A percentile compares a stretch with the other conserved stretches of the same genome.
Evolutionary conservation across 495 filamentous ascomycete genomes (phyloP).

Genomic region (Talaromyces stipitatus): DNA sequence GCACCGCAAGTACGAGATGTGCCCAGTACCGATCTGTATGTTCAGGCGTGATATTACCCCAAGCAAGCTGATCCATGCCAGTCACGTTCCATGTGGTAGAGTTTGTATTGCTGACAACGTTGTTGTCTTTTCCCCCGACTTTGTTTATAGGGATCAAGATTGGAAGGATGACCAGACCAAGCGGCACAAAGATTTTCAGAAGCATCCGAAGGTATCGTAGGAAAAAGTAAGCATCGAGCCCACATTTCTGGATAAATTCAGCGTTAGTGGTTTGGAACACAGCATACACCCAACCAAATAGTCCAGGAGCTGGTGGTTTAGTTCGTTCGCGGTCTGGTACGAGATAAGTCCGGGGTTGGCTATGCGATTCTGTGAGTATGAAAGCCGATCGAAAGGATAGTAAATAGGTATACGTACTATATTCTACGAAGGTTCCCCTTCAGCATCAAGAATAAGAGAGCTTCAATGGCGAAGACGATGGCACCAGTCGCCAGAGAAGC

Average conservation of each 20-base stretch:
- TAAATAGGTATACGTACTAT: slow-evolving; percentile 52
- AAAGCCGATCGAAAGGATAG: not conserved
- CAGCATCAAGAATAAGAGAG: slow-evolving; percentile 67
- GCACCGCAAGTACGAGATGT: slow-evolving; percentile 75
- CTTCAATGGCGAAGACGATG: slow-evolving; percentile 70
- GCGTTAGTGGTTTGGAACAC: slow-evolving; percentile 72
- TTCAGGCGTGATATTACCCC: slow-evolving; percentile 77
- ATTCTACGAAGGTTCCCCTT: slow-evolving; percentile 74
- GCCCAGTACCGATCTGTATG: slow-evolving; percentile 78
- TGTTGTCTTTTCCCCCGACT: slow-evolving; percentile 57
- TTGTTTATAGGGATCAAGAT: slow-evolving; percentile 82
- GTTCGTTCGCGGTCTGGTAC: slow-evolving; percentile 84
- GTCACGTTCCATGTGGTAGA: slow-evolving; percentile 40
- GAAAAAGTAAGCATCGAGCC: slow-evolving; percentile 97
- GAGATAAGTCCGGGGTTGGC: slow-evolving; percentile 82
- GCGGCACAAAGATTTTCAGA: slow-evolving; percentile 81
- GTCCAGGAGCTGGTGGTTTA: slow-evolving; percentile 57
- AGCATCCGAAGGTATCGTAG: slow-evolving; percentile 90
- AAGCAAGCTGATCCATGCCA: slow-evolving; percentile 74
- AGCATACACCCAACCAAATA: slow-evolving; percentile 60
- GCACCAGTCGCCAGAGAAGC: slow-evolving; percentile 67
- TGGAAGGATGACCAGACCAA: slow-evolving; percentile 72
- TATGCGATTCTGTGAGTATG: slow-evolving; percentile 17
- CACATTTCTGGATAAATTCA: slow-evolving; percentile 92
- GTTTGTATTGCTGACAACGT: slow-evolving; percentile 29